Conservation (phyloP, 371 early-diverging fungal species). For the Apophysomyces ossiformis region DNA sequence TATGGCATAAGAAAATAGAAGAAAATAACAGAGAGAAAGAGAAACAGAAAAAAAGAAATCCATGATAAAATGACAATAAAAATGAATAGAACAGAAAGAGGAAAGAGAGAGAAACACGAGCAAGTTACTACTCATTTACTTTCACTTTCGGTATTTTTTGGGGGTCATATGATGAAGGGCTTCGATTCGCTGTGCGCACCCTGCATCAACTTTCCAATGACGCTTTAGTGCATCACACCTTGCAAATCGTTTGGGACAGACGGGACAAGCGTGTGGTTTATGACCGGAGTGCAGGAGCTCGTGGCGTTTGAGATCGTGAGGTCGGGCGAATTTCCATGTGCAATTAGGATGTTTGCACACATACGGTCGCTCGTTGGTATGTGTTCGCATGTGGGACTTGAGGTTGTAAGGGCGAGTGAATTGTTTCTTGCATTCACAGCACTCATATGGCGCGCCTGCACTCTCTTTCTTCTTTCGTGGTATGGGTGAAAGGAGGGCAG, state of each 20-base stretch:
- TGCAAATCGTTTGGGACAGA: slow-evolving; percentile 72
- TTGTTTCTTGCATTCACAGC: slow-evolving; percentile 58
- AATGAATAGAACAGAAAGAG: background rate
- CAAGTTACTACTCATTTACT: background rate
- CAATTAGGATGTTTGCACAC: slow-evolving; percentile 60
- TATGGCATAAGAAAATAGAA: background rate
- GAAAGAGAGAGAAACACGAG: background rate
- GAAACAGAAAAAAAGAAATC: background rate
- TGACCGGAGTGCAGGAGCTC: slow-evolving; percentile 62
- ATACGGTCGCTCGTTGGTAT: slow-evolving; percentile 73
- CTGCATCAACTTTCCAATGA: slow-evolving; percentile 56
- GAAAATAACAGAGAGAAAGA: background rate
- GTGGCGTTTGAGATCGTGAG: slow-evolving; percentile 83
- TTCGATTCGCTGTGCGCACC: background rate
- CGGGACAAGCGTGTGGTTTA: slow-evolving; percentile 60
- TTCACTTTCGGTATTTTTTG: background rate
- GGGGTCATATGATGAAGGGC: background rate
- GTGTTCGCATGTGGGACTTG: slow-evolving; percentile 74
- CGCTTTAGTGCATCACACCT: slow-evolving; percentile 74
- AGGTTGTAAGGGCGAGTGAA: slow-evolving; percentile 79
- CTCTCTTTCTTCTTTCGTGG: background rate
- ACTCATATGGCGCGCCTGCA: background rate
- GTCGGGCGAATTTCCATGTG: slow-evolving; percentile 67
- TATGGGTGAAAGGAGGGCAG: background rate
- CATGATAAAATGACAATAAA: background rate